These are phyloP conservation scores for Magnolia sinica DNA, from an alignment of 164 flowering plant species.

Conservation along the genomic window DNA sequence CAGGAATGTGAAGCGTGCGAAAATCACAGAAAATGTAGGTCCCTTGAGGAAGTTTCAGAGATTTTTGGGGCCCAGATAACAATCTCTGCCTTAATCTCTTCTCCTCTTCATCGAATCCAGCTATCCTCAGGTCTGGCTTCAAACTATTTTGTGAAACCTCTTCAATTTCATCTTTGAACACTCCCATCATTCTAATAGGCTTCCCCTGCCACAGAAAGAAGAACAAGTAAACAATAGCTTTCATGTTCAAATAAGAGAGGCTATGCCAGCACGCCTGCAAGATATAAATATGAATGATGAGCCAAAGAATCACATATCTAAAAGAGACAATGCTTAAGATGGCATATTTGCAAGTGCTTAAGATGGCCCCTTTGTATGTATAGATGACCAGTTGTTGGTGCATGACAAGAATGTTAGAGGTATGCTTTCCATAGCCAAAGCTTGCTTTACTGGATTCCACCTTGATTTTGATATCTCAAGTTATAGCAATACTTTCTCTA, in stretches of 20 bases:
- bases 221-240: not conserved
- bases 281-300: not conserved
- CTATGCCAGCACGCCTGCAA: not conserved
- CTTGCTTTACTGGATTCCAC: too few relatives aligned
- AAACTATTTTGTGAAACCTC: constrained; percentile 44
- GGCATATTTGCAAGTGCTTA: too few relatives aligned
- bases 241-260: not conserved
- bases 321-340: not conserved
- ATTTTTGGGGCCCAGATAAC: constrained; percentile 21
- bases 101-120: constrained; percentile 96
- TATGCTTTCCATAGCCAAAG: too few relatives aligned
- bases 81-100: constrained; percentile 54
- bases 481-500: too few relatives aligned
- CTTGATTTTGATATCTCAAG: too few relatives aligned
- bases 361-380: too few relatives aligned
- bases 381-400: too few relatives aligned
- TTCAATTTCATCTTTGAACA: constrained; percentile 66
- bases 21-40: constrained; percentile 80
- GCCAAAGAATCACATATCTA: not conserved
- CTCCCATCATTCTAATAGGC: constrained; percentile 92
- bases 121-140: constrained; percentile 63
- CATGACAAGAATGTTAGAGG: too few relatives aligned
- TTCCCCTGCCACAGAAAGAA: constrained; percentile 51
- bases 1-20: constrained; percentile 82
- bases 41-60: constrained; percentile 73